A percentile compares a stretch with the other conserved stretches of the same genome.
These are phyloP conservation scores for Rhizomucor pusillus DNA, from an alignment of 371 early-diverging fungal species.

Conservation along the genomic window DNA sequence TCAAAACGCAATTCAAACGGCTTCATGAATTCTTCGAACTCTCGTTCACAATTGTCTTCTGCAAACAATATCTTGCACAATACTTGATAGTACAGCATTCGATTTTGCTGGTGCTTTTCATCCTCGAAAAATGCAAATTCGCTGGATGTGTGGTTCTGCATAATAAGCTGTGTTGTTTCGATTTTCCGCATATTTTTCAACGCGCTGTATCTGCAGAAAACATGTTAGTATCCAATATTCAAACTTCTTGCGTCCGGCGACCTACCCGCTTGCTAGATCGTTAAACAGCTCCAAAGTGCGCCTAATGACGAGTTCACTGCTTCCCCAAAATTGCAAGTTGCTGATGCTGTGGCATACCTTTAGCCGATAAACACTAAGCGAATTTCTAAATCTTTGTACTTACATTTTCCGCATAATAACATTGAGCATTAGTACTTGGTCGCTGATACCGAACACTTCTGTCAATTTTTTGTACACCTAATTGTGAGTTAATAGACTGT, in stretches of 20 bases:
- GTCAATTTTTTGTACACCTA: conserved; percentile 59
- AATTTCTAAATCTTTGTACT: conserved; percentile 10
- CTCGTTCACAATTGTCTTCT: conserved; percentile 58
- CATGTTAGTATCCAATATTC: neutral
- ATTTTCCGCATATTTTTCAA: conserved; percentile 74
- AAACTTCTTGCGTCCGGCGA: neutral
- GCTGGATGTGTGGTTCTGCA: conserved; percentile 70
- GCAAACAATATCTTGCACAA: conserved; percentile 77
- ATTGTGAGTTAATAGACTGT: neutral
- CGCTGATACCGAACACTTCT: conserved; percentile 52
- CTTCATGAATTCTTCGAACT: conserved; percentile 72
- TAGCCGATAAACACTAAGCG: neutral
- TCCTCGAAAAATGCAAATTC: conserved; percentile 70
- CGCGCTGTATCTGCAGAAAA: conserved; percentile 51
- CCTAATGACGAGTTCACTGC: conserved; percentile 19
- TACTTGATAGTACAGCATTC: conserved; percentile 76
- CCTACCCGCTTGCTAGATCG: conserved; percentile 82
- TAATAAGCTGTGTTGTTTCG: conserved; percentile 63
- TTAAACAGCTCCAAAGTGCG: conserved; percentile 62
- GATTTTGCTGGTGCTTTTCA: conserved; percentile 46
- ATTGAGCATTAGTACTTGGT: conserved; percentile 56
- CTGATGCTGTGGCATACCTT: conserved; percentile 8
- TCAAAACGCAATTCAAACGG: conserved; percentile 63
- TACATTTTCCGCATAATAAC: conserved; percentile 69
- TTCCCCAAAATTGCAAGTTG: conserved; percentile 27